A percentile compares a stretch with the other conserved stretches of the same genome.
These are phyloP conservation scores for Diversispora eburnea DNA, from an alignment of 192 early-diverging fungal genomes.

Conservation along the genomic window DNA sequence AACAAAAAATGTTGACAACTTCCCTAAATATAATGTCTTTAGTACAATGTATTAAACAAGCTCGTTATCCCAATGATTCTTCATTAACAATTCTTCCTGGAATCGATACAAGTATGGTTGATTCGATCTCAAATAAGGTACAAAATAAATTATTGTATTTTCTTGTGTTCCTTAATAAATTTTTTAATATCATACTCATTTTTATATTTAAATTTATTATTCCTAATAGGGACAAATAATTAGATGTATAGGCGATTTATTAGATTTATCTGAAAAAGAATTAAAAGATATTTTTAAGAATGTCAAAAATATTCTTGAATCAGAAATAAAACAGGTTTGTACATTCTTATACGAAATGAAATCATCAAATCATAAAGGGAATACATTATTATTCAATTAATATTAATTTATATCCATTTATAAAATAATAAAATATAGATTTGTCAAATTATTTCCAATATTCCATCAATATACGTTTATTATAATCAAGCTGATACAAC, in stretches of 20 bases:
- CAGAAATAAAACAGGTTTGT: slow-evolving; percentile 16
- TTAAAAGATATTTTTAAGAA: slow-evolving; percentile 30
- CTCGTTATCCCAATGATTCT: slow-evolving; percentile 75
- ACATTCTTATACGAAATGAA: background rate
- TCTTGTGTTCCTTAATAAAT: background rate
- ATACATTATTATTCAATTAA: background rate
- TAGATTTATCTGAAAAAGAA: slow-evolving; percentile 23
- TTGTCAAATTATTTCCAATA: slow-evolving; percentile 41
- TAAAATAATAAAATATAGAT: slow-evolving; percentile 32
- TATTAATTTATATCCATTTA: background rate
- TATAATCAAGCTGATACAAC: slow-evolving; percentile 40
- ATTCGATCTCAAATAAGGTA: slow-evolving; percentile 32
- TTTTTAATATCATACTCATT: background rate
- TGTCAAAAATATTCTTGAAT: background rate
- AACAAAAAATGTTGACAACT: slow-evolving; percentile 61
- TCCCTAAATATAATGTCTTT: slow-evolving; percentile 74
- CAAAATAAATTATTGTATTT: background rate
- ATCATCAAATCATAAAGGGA: too few species aligned
- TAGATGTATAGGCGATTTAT: slow-evolving; percentile 39
- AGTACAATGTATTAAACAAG: slow-evolving; percentile 93
- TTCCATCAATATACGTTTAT: slow-evolving; percentile 47
- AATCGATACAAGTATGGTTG: slow-evolving; percentile 27
- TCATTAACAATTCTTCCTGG: slow-evolving; percentile 66
- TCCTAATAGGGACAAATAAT: slow-evolving; percentile 28
- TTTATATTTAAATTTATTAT: background rate